Evolutionary conservation across 1,139 yeast species (phyloP).

Genomic region (Diutina catenulata): DNA sequence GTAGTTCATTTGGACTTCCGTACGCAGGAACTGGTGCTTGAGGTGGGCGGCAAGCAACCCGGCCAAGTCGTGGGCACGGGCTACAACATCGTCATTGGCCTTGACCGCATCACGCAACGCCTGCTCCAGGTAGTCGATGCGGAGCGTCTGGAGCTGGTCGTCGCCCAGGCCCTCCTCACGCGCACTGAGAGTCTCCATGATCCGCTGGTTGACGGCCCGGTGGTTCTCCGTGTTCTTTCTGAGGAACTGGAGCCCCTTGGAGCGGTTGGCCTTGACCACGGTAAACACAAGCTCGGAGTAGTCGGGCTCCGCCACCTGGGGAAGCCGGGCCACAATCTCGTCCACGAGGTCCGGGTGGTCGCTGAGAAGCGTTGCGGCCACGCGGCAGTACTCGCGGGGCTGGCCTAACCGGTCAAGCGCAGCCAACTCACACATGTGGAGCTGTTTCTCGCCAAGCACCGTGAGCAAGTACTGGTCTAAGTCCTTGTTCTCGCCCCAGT

Average conservation of each 20-base stretch:
- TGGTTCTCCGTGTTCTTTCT: background rate
- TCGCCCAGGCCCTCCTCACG: background rate
- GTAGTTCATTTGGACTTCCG: background rate
- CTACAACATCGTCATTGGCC: background rate
- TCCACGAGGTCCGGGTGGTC: background rate
- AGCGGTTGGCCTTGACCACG: background rate
- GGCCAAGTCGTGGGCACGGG: background rate
- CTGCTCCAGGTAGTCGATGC: conserved; percentile 1
- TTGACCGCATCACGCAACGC: background rate
- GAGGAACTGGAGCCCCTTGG: background rate
- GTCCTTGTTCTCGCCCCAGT: background rate
- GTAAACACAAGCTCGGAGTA: background rate
- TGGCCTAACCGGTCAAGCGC: background rate
- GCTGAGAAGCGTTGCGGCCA: background rate
- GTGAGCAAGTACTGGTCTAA: background rate
- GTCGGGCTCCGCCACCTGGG: background rate
- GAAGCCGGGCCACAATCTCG: background rate
- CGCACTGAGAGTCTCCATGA: background rate
- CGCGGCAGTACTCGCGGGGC: background rate
- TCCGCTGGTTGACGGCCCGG: background rate
- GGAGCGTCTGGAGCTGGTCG: background rate
- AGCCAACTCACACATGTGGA: background rate
- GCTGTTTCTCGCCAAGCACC: background rate
- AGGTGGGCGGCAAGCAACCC: background rate
- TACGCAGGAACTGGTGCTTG: background rate